A percentile compares a stretch with the other conserved stretches of the same genome.
phyloP scores from a whole-genome alignment of 805 yeast species.

The Nakazawaea anatomiae region DNA sequence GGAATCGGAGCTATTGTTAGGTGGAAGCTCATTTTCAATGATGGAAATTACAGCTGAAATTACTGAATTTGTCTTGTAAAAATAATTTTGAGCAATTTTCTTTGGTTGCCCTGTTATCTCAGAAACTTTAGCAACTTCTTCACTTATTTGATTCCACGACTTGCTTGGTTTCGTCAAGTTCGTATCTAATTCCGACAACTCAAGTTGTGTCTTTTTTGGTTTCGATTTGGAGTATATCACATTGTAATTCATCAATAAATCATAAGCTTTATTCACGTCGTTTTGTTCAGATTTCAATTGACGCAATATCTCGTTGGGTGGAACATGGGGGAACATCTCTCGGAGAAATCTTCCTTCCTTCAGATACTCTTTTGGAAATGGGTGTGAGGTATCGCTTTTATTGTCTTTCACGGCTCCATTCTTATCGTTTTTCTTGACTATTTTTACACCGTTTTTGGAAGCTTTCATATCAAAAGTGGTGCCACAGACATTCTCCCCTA shows the following conservation, averaged over 20 bases:
- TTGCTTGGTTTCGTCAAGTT: neutral
- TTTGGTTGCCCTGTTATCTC: neutral
- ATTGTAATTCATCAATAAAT: constrained; percentile 2
- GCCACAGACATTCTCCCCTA: no score
- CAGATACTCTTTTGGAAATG: neutral
- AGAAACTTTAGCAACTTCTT: neutral
- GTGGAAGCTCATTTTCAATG: neutral
- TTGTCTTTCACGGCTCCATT: neutral
- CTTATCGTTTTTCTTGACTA: no score
- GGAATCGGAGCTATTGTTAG: neutral
- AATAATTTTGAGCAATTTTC: neutral
- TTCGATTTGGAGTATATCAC: neutral
- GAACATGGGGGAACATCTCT: constrained; percentile 7
- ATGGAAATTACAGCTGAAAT: neutral
- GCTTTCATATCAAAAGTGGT: no score
- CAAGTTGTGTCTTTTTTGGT: neutral
- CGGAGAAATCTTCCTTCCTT: constrained; percentile 2
- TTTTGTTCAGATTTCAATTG: neutral
- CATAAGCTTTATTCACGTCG: constrained; percentile 1
- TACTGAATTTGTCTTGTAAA: neutral
- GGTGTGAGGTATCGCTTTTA: neutral
- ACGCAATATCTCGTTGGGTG: neutral
- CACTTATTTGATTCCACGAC: neutral
- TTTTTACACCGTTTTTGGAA: no score
- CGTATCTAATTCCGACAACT: neutral